Conservation (phyloP, 257 asterid species). For the Ballota nigra region DNA sequence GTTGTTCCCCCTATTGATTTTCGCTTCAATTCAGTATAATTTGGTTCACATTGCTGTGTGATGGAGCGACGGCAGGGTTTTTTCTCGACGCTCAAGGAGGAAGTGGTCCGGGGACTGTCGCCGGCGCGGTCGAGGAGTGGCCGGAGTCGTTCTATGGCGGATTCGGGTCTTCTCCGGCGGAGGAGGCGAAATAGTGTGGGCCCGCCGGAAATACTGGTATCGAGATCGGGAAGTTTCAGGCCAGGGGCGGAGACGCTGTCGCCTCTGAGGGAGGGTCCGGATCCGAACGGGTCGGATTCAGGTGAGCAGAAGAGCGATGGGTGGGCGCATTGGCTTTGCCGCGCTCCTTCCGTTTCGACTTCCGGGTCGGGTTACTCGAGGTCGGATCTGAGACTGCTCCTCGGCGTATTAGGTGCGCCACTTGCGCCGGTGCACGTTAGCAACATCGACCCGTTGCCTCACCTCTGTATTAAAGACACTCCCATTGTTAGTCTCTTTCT, state of each 20-base stretch:
- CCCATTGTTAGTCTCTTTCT: slow-evolving; percentile 46
- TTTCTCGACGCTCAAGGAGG: slow-evolving; percentile 47
- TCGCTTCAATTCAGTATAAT: not conserved
- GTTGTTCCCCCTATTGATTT: slow-evolving; percentile 9
- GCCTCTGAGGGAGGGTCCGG: slow-evolving; percentile 70
- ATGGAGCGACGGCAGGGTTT: slow-evolving; percentile 60
- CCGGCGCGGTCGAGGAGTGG: slow-evolving; percentile 43
- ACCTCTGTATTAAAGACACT: slow-evolving; percentile 51
- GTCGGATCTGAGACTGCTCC: slow-evolving; percentile 80
- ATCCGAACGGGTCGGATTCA: slow-evolving; percentile 50
- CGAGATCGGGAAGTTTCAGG: slow-evolving; percentile 45
- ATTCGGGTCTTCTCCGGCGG: slow-evolving; percentile 38
- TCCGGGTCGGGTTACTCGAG: slow-evolving; percentile 48
- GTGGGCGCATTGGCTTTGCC: slow-evolving; percentile 63
- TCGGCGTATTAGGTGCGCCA: slow-evolving; percentile 81
- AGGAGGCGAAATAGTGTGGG: slow-evolving; percentile 30
- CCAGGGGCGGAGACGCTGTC: slow-evolving; percentile 52
- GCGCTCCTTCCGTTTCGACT: slow-evolving; percentile 43
- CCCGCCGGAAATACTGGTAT: slow-evolving; percentile 30
- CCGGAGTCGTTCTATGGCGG: slow-evolving; percentile 43
- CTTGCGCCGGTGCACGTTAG: slow-evolving; percentile 82
- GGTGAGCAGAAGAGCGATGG: slow-evolving; percentile 44
- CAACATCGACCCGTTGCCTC: slow-evolving; percentile 55
- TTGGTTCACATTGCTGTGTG: not conserved
- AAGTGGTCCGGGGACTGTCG: slow-evolving; percentile 50